Conservation (phyloP, 768 basidiomycete species). For the Hygrophoropsis aurantiaca region DNA sequence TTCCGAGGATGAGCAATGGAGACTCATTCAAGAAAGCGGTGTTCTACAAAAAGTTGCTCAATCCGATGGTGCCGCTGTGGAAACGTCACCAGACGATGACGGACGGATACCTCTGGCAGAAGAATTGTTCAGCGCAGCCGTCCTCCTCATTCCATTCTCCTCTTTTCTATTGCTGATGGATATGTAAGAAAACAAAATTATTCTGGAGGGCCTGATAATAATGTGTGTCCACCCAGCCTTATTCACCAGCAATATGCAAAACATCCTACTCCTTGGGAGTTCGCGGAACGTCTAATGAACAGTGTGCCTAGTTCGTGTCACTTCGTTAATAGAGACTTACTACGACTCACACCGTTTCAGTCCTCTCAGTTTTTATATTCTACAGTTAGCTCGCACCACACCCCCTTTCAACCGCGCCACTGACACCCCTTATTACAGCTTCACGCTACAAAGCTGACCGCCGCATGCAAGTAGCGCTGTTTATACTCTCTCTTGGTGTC, state of each 20-base stretch:
- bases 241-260: slow-evolving; percentile 79
- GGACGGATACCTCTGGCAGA: slow-evolving; percentile 49
- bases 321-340: background rate
- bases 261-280: slow-evolving; percentile 44
- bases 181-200: slow-evolving; percentile 54
- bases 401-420: too few species aligned
- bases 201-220: slow-evolving; percentile 2
- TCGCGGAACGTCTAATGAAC: slow-evolving; percentile 58
- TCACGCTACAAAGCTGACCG: slow-evolving; percentile 60
- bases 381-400: slow-evolving; percentile 52
- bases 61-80: slow-evolving; percentile 4
- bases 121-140: slow-evolving; percentile 66
- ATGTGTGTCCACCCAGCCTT: slow-evolving; percentile 47
- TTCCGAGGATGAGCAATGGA: slow-evolving; percentile 76
- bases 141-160: slow-evolving; percentile 71
- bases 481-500: slow-evolving; percentile 53
- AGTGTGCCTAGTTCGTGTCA: slow-evolving; percentile 69
- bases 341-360: slow-evolving; percentile 35
- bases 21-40: slow-evolving; percentile 67
- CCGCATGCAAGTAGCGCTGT: slow-evolving; percentile 55
- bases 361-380: slow-evolving; percentile 73
- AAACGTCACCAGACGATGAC: slow-evolving; percentile 26
- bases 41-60: slow-evolving; percentile 42
- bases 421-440: slow-evolving; percentile 32
- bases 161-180: slow-evolving; percentile 81